Base-by-base conservation (phyloP, 148 eudicot genomes). In the Fagopyrum esculentum region DNA sequence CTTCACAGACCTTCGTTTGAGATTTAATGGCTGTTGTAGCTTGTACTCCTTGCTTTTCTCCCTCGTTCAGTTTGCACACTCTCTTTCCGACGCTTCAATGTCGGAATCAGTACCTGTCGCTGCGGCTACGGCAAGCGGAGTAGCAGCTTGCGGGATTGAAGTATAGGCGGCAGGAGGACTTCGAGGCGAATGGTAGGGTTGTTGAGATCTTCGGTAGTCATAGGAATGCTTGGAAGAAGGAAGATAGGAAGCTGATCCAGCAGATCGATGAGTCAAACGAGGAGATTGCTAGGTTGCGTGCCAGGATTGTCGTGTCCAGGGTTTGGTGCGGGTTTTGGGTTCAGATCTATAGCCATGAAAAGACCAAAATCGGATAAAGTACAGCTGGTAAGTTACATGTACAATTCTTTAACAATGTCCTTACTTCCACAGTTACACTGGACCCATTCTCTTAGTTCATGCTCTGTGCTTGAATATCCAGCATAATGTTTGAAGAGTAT, bases 141-240 rank as follows among this genome's bases (percentile, higher is more conserved):
- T 89, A 86, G 44, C 86, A 92, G 86, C 85, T 95, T 1, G 35
- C 73, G 5, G 84, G 87, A 84, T 22, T 22, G 26, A 22, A 22
- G 26, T 22, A 22, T 22, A 22, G 26, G 26, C 26, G 26, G 26
- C 26, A 89, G 73, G 97, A 95, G 84, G 98, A 95, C 78, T 90
- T 96, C 6, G 92, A 92, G 76, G 98, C 98, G 4, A 95, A 95
- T 71, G 98, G 97, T 0, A 73, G 97, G 13, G 98, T 95, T 10
- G 98, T 95, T 3, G 98, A 95, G 84, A 95, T 95, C 83, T 95
- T 90, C 78, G 98, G 97, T 12, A 80, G 89, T 49, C 97, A 95
- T 75, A 83, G 98, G 19, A 91, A 92, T 57, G 83, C 92, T 0
- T 95, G 98, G 98, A 91, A 85, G 83, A 85, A 83, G 76, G 97